Percentiles rank a stretch among this genome's conserved stretches.
phyloP scores from a whole-genome alignment of 108 stramenopile genomes.

The Chaetoceros tenuissimus region DNA sequence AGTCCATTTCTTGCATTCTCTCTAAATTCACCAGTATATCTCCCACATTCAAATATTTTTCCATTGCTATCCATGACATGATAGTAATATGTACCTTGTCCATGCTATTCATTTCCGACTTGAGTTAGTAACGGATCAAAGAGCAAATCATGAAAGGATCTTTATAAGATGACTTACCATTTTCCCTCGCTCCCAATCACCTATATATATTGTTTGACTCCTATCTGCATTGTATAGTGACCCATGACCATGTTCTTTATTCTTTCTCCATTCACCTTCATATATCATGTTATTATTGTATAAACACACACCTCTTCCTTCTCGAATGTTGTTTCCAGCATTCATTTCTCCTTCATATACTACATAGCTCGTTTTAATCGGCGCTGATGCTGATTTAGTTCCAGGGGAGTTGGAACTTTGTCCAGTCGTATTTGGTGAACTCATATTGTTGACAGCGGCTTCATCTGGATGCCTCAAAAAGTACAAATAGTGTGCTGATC shows the following conservation, averaged over 20 bases:
- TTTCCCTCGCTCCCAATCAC: slow-evolving; percentile 76
- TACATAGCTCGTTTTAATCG: slow-evolving; percentile 34
- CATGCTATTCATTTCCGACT: too few relatives aligned
- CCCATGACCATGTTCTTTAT: slow-evolving; percentile 83
- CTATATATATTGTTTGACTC: slow-evolving; percentile 61
- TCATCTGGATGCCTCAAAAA: slow-evolving; percentile 44
- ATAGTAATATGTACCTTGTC: slow-evolving; percentile 75
- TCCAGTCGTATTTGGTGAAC: not conserved
- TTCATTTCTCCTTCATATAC: slow-evolving; percentile 89
- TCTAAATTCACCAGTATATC: slow-evolving; percentile 78
- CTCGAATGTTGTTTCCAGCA: slow-evolving; percentile 36
- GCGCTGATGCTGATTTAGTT: not conserved
- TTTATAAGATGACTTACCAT: slow-evolving; percentile 18
- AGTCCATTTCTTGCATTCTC: slow-evolving; percentile 69
- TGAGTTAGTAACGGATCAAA: too few relatives aligned
- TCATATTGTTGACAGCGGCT: not conserved
- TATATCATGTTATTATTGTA: slow-evolving; percentile 74
- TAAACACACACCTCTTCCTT: slow-evolving; percentile 76
- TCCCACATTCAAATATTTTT: slow-evolving; percentile 12
- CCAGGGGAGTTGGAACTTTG: slow-evolving; percentile 3
- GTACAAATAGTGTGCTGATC: slow-evolving; percentile 78
- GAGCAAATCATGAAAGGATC: too few relatives aligned
- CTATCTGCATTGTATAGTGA: slow-evolving; percentile 70
- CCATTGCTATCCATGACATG: slow-evolving; percentile 5
- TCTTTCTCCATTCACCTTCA: slow-evolving; percentile 80